A percentile compares a stretch with the other conserved stretches of the same genome.
Conservation (phyloP, 306 rosid genomes). For the Cucurbita ficifolia region DNA sequence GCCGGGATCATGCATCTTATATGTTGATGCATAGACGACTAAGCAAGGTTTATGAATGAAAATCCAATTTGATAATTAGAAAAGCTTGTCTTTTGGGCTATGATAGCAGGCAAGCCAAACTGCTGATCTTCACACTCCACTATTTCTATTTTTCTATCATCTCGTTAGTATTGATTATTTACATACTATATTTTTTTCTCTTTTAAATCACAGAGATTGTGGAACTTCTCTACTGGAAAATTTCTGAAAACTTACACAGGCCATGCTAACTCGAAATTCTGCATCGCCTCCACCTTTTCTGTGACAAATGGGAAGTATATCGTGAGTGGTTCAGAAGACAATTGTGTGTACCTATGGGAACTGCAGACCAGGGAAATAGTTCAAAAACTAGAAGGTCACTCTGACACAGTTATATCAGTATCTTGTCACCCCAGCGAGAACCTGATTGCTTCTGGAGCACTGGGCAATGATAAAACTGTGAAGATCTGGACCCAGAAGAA, state of each 20-base stretch:
- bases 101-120: constrained; percentile 2
- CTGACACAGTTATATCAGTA: constrained; percentile 76
- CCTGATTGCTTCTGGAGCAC: constrained; percentile 90
- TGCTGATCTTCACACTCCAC: neutral
- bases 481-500: constrained; percentile 78
- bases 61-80: neutral
- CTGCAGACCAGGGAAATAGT: constrained; percentile 61
- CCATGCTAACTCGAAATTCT: constrained; percentile 72
- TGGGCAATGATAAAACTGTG: constrained; percentile 77
- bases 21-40: neutral
- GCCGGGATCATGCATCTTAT: neutral
- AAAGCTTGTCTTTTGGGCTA: neutral
- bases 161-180: neutral
- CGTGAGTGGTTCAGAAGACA: constrained; percentile 91
- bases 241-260: constrained; percentile 78
- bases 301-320: constrained; percentile 75
- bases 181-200: neutral
- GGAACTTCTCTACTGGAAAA: constrained; percentile 88
- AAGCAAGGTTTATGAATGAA: neutral
- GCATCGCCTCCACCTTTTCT: constrained; percentile 71
- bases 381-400: constrained; percentile 94
- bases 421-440: constrained; percentile 81
- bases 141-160: neutral
- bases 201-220: constrained; percentile 49
- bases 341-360: constrained; percentile 69